phyloP scores from a whole-genome alignment of 2,329 filamentous ascomycete genomes.

The Exserohilum turcica region DNA sequence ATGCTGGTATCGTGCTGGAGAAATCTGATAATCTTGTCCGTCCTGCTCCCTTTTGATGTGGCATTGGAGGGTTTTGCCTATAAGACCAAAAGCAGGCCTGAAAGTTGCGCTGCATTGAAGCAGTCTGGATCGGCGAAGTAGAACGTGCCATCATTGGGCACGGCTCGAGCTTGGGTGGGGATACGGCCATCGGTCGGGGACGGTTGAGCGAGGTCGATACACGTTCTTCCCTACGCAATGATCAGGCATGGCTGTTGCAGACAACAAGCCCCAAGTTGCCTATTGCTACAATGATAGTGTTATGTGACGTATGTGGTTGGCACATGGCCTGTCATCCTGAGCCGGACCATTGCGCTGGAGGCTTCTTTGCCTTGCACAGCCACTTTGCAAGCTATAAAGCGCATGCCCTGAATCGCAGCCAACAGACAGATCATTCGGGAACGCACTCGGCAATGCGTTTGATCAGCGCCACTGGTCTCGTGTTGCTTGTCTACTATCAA shows the following conservation, averaged over 20 bases:
- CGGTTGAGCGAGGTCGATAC: background rate
- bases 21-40: slow-evolving; percentile 6
- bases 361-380: too few relatives aligned
- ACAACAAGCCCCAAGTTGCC: background rate
- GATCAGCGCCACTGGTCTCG: too few relatives aligned
- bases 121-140: background rate
- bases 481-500: too few relatives aligned
- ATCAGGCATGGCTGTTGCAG: background rate
- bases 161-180: background rate
- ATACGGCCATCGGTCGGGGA: background rate
- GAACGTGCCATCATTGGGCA: background rate
- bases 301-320: background rate
- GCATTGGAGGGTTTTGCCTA: slow-evolving; percentile 6
- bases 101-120: background rate
- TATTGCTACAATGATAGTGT: background rate
- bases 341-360: background rate
- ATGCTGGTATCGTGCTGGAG: slow-evolving; percentile 8
- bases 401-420: too few relatives aligned
- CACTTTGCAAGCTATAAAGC: too few relatives aligned
- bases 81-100: background rate
- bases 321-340: background rate
- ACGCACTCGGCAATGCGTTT: too few relatives aligned
- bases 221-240: background rate
- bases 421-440: too few relatives aligned
- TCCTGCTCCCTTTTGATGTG: slow-evolving; percentile 2